Evolutionary conservation across 441 rosid species (phyloP), one percentile per base, ranked within the genome.

Genomic region (Arabidopsis hybrid): DNA sequence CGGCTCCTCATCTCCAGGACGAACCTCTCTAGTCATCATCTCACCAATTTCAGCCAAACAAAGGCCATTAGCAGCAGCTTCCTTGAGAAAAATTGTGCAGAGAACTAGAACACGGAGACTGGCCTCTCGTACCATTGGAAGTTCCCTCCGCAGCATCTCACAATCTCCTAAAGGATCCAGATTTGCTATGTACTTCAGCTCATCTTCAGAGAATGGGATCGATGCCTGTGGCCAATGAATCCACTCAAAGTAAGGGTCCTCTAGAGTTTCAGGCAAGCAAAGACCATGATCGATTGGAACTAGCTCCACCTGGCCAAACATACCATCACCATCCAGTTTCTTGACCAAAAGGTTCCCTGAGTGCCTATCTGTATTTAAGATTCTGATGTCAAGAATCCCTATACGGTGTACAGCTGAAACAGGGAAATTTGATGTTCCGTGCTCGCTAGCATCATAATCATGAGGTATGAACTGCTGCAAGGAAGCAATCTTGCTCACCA

Each of bases 161-260:
- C 78, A 77, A 53, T 81, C 87, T 42, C 36, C 56, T 64, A 74
- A 59, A 13, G 85, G 84, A 69, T 83, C 80, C 36, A 83, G 76
- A 71, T 74, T 67, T 29, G 68, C 72, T 58, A 83, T 81, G 60
- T 83, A 81, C 29, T 74, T 75, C 29, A 84, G 82, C 70, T 84
- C 85, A 3, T 82, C 80, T 55, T 79, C 83, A 10, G 85, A 67
- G 63, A 84, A 81, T 47, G 85, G 87, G 58, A 84, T 79, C 6
- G 87, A 84, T 12, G 85, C 85, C 42, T 84, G 87, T 21, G 85
- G 81, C 85, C 87, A 84, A 77, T 81, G 85, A 60, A 84, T 81
- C 87, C 87, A 82, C 72, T 82, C 85, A 18, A 82, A 84, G 71
- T 84, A 84, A 36, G 87, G 87, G 65, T 82, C 86, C 35, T 83